Conservation (phyloP, 345 rosid species). For the Leavenworthia alabamica region DNA sequence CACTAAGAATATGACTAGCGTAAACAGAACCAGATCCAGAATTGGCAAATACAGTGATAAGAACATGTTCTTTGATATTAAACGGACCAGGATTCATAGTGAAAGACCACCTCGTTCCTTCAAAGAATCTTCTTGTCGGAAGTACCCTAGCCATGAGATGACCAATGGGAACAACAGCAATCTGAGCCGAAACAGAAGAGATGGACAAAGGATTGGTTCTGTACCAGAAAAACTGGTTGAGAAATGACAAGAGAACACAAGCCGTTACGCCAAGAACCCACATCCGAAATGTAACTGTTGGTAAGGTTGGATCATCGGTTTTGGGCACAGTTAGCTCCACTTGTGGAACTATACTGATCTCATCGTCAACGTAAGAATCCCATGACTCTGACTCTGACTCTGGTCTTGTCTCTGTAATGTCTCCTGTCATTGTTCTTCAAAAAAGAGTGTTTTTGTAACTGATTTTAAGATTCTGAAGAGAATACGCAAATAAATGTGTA, state of each 20-base stretch:
- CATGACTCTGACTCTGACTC: constrained; percentile 1
- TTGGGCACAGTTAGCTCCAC: constrained; percentile 74
- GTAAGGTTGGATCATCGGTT: constrained; percentile 62
- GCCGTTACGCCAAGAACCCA: constrained; percentile 66
- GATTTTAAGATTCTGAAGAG: not conserved
- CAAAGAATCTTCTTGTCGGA: constrained; percentile 39
- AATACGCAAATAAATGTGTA: not conserved
- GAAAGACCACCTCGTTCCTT: constrained; percentile 49
- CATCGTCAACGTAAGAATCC: constrained; percentile 7
- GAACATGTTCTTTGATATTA: constrained; percentile 73
- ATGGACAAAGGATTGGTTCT: constrained; percentile 48
- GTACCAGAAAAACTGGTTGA: constrained; percentile 90
- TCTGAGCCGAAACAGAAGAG: constrained; percentile 62
- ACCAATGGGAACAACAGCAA: constrained; percentile 74
- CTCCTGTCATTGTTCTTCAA: not conserved
- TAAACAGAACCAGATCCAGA: constrained; percentile 69
- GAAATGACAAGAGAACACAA: constrained; percentile 55
- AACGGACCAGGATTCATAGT: constrained; percentile 78
- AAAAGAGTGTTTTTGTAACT: constrained; percentile 8
- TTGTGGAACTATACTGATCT: constrained; percentile 47
- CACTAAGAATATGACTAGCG: constrained; percentile 64
- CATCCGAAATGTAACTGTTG: constrained; percentile 72
- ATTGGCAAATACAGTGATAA: constrained; percentile 76
- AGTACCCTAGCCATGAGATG: constrained; percentile 58
- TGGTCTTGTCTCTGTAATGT: not conserved